These are phyloP conservation scores for Aspergillus sp. DNA, from an alignment of 2,329 filamentous ascomycete species.

Conservation along the genomic window DNA sequence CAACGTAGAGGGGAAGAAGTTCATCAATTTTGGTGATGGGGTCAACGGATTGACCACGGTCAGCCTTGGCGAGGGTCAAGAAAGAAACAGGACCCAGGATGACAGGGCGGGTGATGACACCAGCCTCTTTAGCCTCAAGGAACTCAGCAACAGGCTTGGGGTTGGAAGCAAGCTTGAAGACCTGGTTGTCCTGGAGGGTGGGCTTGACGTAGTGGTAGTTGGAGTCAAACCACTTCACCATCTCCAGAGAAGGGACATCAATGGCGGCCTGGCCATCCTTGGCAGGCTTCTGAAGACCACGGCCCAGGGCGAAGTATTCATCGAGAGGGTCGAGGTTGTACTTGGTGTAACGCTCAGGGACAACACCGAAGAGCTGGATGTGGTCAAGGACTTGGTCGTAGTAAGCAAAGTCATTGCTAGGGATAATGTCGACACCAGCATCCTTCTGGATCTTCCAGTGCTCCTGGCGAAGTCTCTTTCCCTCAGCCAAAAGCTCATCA, in stretches of 20 bases:
- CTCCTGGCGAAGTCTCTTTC: constrained; percentile 90
- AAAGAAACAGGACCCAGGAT: constrained; percentile 95
- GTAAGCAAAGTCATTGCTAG: constrained; percentile 98
- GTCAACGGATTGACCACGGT: constrained; percentile 88
- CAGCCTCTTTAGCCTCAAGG: constrained; percentile 96
- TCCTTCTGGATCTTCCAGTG: constrained; percentile 99
- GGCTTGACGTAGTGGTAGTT: constrained; percentile 99
- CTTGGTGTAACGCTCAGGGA: constrained; percentile 90
- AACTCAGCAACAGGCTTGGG: constrained; percentile 96
- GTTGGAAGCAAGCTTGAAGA: constrained; percentile 81
- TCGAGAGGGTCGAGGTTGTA: constrained; percentile 85
- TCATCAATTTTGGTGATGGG: constrained; percentile 93
- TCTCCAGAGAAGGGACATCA: constrained; percentile 92
- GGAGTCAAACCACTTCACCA: constrained; percentile 99
- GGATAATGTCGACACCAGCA: constrained; percentile 95
- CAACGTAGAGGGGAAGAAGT: constrained; percentile 89
- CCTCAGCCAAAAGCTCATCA: constrained; percentile 86
- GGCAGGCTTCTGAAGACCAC: constrained; percentile 90
- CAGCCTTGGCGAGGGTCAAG: constrained; percentile 96
- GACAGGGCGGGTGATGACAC: constrained; percentile 88
- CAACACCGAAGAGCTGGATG: constrained; percentile 94
- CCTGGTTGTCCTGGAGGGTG: constrained; percentile 94
- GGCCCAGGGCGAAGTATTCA: constrained; percentile 99
- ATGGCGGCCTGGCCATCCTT: constrained; percentile 53
- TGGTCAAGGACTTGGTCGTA: constrained; percentile 98